Evolutionary conservation across 768 basidiomycete genomes (phyloP).

Genomic region (Pulveroboletus sp.): DNA sequence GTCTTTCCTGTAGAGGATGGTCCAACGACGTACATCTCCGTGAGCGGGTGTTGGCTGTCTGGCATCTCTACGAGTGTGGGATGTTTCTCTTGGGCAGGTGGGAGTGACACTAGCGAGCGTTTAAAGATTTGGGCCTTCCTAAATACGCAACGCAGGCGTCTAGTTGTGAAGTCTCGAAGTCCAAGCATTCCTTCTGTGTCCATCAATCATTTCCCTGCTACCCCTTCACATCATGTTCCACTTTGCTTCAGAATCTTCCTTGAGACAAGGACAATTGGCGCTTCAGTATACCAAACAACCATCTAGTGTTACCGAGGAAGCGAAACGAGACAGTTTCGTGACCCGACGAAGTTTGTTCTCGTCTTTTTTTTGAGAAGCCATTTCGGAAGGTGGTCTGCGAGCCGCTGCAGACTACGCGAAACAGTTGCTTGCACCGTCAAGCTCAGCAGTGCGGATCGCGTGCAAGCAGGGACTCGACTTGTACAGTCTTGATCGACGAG

Average conservation of each 20-base stretch:
- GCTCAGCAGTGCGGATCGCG: conserved; percentile 54
- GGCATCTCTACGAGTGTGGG: conserved; percentile 14
- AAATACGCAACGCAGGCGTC: conserved; percentile 5
- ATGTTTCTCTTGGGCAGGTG: conserved; percentile 12
- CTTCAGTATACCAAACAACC: conserved; percentile 38
- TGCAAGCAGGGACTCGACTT: conserved; percentile 64
- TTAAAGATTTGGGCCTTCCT: conserved; percentile 8
- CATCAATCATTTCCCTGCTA: neutral
- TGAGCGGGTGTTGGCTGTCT: conserved; percentile 11
- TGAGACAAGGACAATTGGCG: conserved; percentile 52
- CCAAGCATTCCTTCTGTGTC: neutral
- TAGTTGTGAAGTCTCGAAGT: conserved; percentile 1
- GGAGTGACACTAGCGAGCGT: conserved; percentile 10
- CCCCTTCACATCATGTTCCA: conserved; percentile 18
- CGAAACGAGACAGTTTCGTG: conserved; percentile 41
- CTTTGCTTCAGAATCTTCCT: conserved; percentile 37
- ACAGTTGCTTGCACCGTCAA: conserved; percentile 51
- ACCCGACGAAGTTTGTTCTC: conserved; percentile 52
- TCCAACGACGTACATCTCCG: conserved; percentile 44
- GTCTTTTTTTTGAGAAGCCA: conserved; percentile 51
- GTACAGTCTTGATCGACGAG: conserved; percentile 64
- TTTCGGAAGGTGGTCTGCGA: conserved; percentile 49
- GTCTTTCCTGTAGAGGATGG: conserved; percentile 71
- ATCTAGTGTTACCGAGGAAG: conserved; percentile 26
- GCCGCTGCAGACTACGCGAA: conserved; percentile 59